These are phyloP conservation scores for Venturia aucupariae DNA, from an alignment of 2,329 filamentous ascomycete species.

Conservation along the genomic window DNA sequence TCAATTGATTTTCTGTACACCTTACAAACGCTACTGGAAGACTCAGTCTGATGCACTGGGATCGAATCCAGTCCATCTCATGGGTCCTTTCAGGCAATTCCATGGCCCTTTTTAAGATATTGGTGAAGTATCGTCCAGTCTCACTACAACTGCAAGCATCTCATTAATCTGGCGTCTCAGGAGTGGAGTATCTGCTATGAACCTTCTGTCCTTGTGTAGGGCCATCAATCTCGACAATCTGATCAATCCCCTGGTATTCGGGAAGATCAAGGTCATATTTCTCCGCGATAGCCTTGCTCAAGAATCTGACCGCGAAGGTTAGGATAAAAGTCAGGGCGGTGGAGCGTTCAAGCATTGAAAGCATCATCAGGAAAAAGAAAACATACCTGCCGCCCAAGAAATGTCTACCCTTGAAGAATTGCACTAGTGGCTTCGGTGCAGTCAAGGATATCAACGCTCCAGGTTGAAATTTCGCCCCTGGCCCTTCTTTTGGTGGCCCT, in stretches of 20 bases:
- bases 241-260: conserved; percentile 75
- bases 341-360: not conserved
- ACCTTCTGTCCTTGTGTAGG: not conserved
- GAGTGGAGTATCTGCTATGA: conserved; percentile 2
- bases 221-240: conserved; percentile 64
- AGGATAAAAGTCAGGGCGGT: not conserved
- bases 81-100: not conserved
- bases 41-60: not conserved
- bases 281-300: conserved; percentile 65
- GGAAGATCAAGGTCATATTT: conserved; percentile 84
- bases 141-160: not conserved
- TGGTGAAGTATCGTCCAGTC: not conserved
- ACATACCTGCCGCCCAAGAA: conserved; percentile 76
- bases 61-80: not conserved
- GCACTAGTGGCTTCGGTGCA: conserved; percentile 83
- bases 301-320: conserved; percentile 48
- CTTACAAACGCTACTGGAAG: too few relatives aligned
- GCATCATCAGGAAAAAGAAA: not conserved
- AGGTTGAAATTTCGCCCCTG: conserved; percentile 75
- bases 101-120: not conserved
- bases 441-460: conserved; percentile 76
- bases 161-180: conserved; percentile 3
- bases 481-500: conserved; percentile 68
- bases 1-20: not conserved
- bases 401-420: conserved; percentile 76